Evolutionary conservation across 192 early-diverging fungal species (phyloP).

Genomic region (Backusella macrospora): DNA sequence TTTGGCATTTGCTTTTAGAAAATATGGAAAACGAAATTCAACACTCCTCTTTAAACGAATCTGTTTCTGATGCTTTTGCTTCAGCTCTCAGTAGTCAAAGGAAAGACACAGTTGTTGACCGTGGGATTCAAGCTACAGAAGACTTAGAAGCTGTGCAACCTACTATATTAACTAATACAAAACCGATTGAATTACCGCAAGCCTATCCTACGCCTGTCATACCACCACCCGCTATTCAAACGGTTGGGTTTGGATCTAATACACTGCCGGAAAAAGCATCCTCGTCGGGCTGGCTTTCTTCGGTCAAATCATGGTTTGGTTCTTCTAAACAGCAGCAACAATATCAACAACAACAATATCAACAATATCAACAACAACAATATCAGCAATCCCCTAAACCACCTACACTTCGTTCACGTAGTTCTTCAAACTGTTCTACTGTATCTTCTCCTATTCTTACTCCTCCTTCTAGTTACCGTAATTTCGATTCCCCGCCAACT

Average conservation of each 20-base stretch:
- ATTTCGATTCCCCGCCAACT: conserved; percentile 15
- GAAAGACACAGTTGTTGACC: neutral
- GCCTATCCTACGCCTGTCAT: conserved; percentile 26
- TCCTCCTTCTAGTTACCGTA: conserved; percentile 23
- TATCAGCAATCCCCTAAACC: neutral
- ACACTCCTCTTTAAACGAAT: neutral
- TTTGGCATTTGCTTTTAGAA: conserved; percentile 71
- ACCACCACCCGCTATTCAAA: conserved; percentile 17
- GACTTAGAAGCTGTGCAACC: conserved; percentile 16
- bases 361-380: conserved; percentile 12
- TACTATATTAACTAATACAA: neutral
- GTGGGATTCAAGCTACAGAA: conserved; percentile 10
- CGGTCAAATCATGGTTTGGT: conserved; percentile 41
- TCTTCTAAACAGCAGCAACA: conserved; percentile 7
- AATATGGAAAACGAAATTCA: conserved; percentile 23
- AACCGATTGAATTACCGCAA: conserved; percentile 17
- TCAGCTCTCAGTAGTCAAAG: conserved; percentile 4
- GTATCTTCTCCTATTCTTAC: conserved; percentile 7
- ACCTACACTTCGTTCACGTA: neutral
- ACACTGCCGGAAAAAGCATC: conserved; percentile 12
- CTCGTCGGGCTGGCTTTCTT: conserved; percentile 29
- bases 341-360: conserved; percentile 14
- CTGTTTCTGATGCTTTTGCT: conserved; percentile 11
- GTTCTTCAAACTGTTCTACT: conserved; percentile 21
- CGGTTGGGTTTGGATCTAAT: conserved; percentile 16